Base-by-base conservation (phyloP, 257 asterid species). In the Jacaranda copaia region DNA sequence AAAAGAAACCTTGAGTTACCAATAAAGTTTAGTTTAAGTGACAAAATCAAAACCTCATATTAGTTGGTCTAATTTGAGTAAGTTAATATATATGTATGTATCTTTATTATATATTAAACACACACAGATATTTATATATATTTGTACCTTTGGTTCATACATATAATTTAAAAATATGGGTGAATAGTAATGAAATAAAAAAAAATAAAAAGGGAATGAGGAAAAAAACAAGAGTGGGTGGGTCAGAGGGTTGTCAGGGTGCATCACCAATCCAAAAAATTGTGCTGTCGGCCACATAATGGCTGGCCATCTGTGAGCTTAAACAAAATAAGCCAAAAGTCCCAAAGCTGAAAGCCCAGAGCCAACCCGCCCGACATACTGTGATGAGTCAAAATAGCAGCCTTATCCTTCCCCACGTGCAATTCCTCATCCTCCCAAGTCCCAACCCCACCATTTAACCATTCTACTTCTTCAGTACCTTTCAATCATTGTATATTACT, bases 241-340 rank as follows among this genome's bases (percentile, higher is more conserved):
- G 77, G 80, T 1, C 83, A 69, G 60, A 10, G 68, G 36, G 48
- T 78, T 25, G 87, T 78, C 64, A 76, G 82, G 62, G 70, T 59
- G 84, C 70, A 83, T 72, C 69, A 13, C 4, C 8, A 63, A 77
- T 85, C 57, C 55, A 32, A 79, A 77, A 78, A 80, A 77, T 85
- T 72, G 66, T 64, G 88, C 63, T 87, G 94, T 89, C 92, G 87
- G 92, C 89, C 89, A 87, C 52, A 36, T 60, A 59, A 36, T 43
- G 5, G 56, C 51, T 58, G 18, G 77, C 68, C 82, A 52, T 52
- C 42, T 70, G 53, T 11, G 19, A 71, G 32, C 61, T n/a, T 13
- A 45, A 62, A 1, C 7, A 15, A 48, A 4, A 56, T 19, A 73
- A 71, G 38, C 51, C 63, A 70, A 70, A 69, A 56, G 40, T 4